Evolutionary conservation across 768 basidiomycete species (phyloP), one percentile per base, ranked within the genome.

Genomic region (Auricularia sp.): DNA sequence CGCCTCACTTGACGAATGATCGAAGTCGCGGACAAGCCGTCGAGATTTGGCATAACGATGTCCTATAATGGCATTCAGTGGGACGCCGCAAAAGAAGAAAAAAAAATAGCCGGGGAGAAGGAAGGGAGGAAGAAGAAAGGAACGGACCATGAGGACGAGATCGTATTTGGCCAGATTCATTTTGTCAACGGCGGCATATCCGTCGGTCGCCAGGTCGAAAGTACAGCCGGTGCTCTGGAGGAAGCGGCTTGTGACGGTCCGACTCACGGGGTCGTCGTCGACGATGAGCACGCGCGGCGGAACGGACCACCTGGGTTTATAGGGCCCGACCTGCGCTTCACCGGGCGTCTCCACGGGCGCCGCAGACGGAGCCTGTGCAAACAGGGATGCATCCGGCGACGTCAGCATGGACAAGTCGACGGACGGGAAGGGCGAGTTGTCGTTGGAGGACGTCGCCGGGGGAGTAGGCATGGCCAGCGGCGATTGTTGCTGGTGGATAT

Each of bases 131-230:
- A 29, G 29, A 29, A 29, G 29, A 29, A 29, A 29, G 29, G 29
- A 14, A 80, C 85, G 56, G 68, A 91, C 92, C 95, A 98, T 98
- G 65, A 98, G 74, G 67, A 97, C 94, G 72, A 98, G 75, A 75
- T 98, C 96, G 74, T 97, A 98, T 79, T 94, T 94, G 70, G 91
- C 92, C 74, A 91, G 73, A 76, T 96, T 95, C 93, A 98, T 97
- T 82, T 93, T 96, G 70, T 89, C 88, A 64, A 98, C 94, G 0
- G 96, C 96, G 1, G 85, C 86, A 4, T 93, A 84, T 0, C 95
- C 96, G 73, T 98, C 94, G 39, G 94, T 91, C 1, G 94, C 96
- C 47, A 96, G 89, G 70, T 98, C 96, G 64, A 89, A 94, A 70
- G 88, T 86, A 75, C 95, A 97, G 47, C 96, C 96, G 75, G 94